Conservation (phyloP, 2,329 filamentous ascomycete genomes). For the Fusarium tricinctum region DNA sequence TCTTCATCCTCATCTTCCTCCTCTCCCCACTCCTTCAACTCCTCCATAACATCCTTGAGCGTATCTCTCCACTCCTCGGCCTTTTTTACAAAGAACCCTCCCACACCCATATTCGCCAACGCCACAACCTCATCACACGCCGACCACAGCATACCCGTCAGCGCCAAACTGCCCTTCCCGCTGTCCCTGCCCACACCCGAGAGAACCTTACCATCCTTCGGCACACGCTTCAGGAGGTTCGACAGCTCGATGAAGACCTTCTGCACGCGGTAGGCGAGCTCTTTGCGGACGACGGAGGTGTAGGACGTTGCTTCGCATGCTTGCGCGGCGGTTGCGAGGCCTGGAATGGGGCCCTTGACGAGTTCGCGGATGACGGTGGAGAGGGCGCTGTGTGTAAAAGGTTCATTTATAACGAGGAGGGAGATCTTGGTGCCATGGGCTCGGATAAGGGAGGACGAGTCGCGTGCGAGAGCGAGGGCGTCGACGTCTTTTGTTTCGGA, state of each 20-base stretch:
- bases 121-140: constrained; percentile 80
- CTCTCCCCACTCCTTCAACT: constrained; percentile 89
- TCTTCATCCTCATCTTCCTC: constrained; percentile 73
- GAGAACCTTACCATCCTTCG: constrained; percentile 68
- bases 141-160: constrained; percentile 86
- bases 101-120: constrained; percentile 76
- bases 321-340: constrained; percentile 78
- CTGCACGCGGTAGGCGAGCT: constrained; percentile 72
- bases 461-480: constrained; percentile 76
- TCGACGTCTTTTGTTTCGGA: constrained; percentile 58
- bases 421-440: constrained; percentile 91
- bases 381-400: constrained; percentile 85
- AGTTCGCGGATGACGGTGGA: constrained; percentile 78
- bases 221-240: constrained; percentile 71
- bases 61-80: constrained; percentile 81
- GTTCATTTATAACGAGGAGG: constrained; percentile 86
- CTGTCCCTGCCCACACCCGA: constrained; percentile 50
- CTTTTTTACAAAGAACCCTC: constrained; percentile 77
- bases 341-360: constrained; percentile 79
- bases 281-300: constrained; percentile 72
- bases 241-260: constrained; percentile 74
- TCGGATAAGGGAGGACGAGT: constrained; percentile 79
- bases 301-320: constrained; percentile 73
- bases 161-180: constrained; percentile 68
- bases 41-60: constrained; percentile 85